phyloP scores from a whole-genome alignment of 176 grass and related monocot species.

The Juncus inflexus region DNA sequence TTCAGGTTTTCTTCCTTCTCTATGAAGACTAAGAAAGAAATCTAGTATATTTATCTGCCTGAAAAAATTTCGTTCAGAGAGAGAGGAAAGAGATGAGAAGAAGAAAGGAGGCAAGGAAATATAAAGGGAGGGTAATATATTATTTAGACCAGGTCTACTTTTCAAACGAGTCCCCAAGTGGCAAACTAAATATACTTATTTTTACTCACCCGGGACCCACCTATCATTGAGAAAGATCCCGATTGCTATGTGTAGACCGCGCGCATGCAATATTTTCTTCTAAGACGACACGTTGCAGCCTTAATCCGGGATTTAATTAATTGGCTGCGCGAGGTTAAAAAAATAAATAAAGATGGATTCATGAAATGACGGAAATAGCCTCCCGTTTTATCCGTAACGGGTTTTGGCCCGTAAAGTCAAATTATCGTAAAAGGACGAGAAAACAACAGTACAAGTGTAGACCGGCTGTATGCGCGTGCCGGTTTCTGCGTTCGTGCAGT shows the following conservation, averaged over 20 bases:
- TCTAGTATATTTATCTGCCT: too few relatives aligned
- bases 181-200: too few relatives aligned
- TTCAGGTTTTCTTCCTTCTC: too few relatives aligned
- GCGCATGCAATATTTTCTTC: not conserved
- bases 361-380: not conserved
- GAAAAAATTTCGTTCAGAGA: not conserved
- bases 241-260: not conserved
- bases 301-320: constrained; percentile 35
- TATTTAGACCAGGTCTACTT: not conserved
- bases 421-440: constrained; percentile 22
- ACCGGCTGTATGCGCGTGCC: constrained; percentile 33
- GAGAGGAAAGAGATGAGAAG: not conserved
- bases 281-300: constrained; percentile 20
- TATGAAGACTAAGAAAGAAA: too few relatives aligned
- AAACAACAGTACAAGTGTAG: constrained; percentile 23
- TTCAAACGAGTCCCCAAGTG: not conserved
- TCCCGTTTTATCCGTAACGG: constrained; percentile 38
- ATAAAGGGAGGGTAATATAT: constrained; percentile 22
- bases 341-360: not conserved
- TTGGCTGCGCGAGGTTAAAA: constrained; percentile 18
- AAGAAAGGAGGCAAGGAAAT: constrained; percentile 8
- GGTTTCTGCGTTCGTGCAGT: constrained; percentile 31
- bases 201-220: not conserved
- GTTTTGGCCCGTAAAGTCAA: constrained; percentile 46
- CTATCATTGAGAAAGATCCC: not conserved